Evolutionary conservation across 2,329 filamentous ascomycete species (phyloP), one percentile per base, ranked within the genome.

Genomic region (Penicillium glabrum): DNA sequence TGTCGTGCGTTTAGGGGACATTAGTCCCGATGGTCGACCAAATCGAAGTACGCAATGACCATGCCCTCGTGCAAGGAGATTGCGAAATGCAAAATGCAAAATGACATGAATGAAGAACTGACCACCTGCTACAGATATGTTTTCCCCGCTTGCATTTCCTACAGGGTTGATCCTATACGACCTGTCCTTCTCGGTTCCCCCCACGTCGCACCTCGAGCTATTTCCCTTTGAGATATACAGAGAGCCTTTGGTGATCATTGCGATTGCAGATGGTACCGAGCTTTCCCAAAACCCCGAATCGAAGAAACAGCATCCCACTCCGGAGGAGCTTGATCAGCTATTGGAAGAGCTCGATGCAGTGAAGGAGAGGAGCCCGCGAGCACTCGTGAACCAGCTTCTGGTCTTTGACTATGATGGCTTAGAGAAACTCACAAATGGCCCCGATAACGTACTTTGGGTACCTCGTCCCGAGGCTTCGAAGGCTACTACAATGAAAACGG

Each of bases 151-250:
- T 68, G 90, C 89, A 14, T 96, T 95, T 74, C 92, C 91, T 11
- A 85, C 87, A 65, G 93, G 93, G 59, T 87, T 88, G 68, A 89
- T 98, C 59, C 83, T 97, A 67, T 97, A 95, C 81, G 89, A 96
- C 72, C 83, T 97, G 60, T 87, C 89, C 56, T 91, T 90, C 59
- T 88, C 91, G 68, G 81, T 89, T 54, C 89, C 91, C 24, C 87
- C 90, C n/a, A 83, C 87, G 31, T 91, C 90, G 31, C 91, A 96
- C 70, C 80, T 91, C 44, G 84, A 90, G 21, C 78, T 96, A 41
- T 89, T 89, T 37, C 93, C 95, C 1, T 97, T 97, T 79, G 95
- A 99, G 72, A 80, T 93, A 44, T 96, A 91, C 73, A 85, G 93
- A 66, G 91, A 96, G 72, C 89, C 91, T 9, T 81, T 97, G 53